Evolutionary conservation across 2,329 filamentous ascomycete genomes (phyloP), one percentile per base, ranked within the genome.

Genomic region (Lachnellula cervina): DNA sequence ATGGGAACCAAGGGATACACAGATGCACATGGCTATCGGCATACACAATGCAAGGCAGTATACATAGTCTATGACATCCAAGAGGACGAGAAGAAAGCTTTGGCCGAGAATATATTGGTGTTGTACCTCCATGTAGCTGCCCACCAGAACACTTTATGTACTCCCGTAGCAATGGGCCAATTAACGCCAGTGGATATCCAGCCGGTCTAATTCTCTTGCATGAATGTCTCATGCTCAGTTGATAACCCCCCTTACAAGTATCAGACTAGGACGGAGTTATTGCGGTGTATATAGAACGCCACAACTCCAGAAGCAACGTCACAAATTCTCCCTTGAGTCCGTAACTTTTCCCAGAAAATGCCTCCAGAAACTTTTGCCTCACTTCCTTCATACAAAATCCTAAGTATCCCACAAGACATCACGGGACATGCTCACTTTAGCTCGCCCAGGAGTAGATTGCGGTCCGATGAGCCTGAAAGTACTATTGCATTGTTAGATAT

Each of bases 381-480:
- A 21, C 19, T 6, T 19, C 19, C 28, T 53, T 51, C 56, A 58
- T 62, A 52, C 49, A 51, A 49, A 47, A 47, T 40, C 49, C 21
- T 49, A 51, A 35, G 19, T 43, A 55, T 59, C 49, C 59, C 59
- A 56, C 47, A 49, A 53, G 42, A 42, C 28, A 23, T 46, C 21
- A 21, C n/a, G 40, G 25, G 34, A 28, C 8, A 51, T 21, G 16
- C 43, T 81, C 84, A 79, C 78, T 87, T 76, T 58, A 96, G 76
- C 74, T 96, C 91, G 57, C 91, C 91, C 5, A 96, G 78, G 62
- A 96, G 79, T 69, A 96, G 80, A 44, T 82, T 93, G 49, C 89
- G 84, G 75, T 96, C 91, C n/a, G 91, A 94, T 8, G 90, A 96
- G 28, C 86, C 90, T 54, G 91, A 94, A 44, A 96, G 80, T 71